A percentile compares a stretch with the other conserved stretches of the same genome.
Evolutionary conservation across 768 basidiomycete genomes (phyloP).

Genomic region (Cyclocybe aegerita): DNA sequence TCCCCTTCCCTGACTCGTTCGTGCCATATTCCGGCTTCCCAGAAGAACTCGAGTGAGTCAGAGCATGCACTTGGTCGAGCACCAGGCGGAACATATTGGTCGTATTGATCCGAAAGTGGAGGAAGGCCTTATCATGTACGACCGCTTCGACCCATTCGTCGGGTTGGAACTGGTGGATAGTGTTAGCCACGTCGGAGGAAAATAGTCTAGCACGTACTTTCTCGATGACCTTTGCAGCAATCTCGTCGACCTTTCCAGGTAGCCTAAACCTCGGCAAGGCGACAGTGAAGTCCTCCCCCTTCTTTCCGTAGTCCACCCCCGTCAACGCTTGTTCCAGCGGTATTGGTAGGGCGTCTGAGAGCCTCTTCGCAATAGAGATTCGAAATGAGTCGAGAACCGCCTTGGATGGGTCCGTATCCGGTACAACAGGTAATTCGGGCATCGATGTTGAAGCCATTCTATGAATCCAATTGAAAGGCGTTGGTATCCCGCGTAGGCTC

Average conservation of each 20-base stretch:
- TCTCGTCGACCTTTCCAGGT: conserved; percentile 77
- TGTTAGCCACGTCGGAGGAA: conserved; percentile 3
- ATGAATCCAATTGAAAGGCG: too few species aligned
- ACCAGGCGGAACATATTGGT: conserved; percentile 62
- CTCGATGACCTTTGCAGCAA: conserved; percentile 71
- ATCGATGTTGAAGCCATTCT: conserved; percentile 1
- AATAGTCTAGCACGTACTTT: conserved; percentile 50
- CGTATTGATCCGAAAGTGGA: conserved; percentile 77
- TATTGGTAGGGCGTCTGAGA: conserved; percentile 68
- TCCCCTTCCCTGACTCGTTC: conserved; percentile 74
- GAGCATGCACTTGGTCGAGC: conserved; percentile 71
- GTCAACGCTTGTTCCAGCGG: conserved; percentile 76
- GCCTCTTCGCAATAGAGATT: conserved; percentile 72
- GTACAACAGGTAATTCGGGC: conserved; percentile 29
- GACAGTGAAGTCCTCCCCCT: conserved; percentile 90
- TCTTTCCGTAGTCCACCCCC: conserved; percentile 89
- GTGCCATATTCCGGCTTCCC: conserved; percentile 77
- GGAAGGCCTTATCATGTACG: conserved; percentile 72
- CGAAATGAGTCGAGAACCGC: conserved; percentile 77
- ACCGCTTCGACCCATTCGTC: conserved; percentile 77
- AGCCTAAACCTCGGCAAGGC: conserved; percentile 90
- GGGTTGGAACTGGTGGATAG: conserved; percentile 66
- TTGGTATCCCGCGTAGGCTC: too few species aligned
- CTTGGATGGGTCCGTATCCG: conserved; percentile 58
- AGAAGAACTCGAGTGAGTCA: conserved; percentile 62